Base-by-base conservation (phyloP, 2,329 filamentous ascomycete species). In the Karstenula rhodostoma region DNA sequence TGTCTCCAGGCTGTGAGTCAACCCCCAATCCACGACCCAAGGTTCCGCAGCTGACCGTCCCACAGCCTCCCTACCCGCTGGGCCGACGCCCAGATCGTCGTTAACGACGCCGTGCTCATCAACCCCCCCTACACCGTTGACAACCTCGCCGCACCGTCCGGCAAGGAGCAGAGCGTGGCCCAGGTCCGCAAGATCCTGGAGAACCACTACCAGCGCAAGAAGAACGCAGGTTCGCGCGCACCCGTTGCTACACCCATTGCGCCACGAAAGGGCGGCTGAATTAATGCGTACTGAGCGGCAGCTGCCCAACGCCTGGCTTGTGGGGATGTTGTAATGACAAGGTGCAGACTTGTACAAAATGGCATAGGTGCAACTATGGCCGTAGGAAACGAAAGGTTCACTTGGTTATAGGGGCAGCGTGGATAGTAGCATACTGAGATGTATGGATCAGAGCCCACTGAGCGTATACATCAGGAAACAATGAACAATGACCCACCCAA, bases 71-170 rank as follows among this genome's bases (percentile, higher is more conserved):
- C 86, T 10, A 82, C 85, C 29, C 81, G 85, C 61, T 90, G 87
- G 87, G 82, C 86, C 65, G 84, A 83, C 19, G 78, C 80, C 35
- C 81, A 81, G 53, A 89, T 90, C 63, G 80, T 89, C 56, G 84
- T 88, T 50, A 85, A 85, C 55, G 86, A 89, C 66, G 81, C 84
- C 4, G 86, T 89, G 56, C 78, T 86, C 57, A 85, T 90, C 60
- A 76, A 82, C 22, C 78, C 85, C 15, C 87, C 87, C 2, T 90
- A 89, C 71, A 81, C 79, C 7, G 75, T 83, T 23, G 85, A 87
- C 47, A 84, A 85, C 68, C 86, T 86, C 70, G 77, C 75, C 60
- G 81, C 80, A 5, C 69, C 76, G 2, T 70, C 77, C 57, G 78
- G 78, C 44, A 81, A 82, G 67, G 75, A 77, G 57, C 74, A 79